Conservation (phyloP, 2,329 filamentous ascomycete species). For the Fusarium xyrophilum region DNA sequence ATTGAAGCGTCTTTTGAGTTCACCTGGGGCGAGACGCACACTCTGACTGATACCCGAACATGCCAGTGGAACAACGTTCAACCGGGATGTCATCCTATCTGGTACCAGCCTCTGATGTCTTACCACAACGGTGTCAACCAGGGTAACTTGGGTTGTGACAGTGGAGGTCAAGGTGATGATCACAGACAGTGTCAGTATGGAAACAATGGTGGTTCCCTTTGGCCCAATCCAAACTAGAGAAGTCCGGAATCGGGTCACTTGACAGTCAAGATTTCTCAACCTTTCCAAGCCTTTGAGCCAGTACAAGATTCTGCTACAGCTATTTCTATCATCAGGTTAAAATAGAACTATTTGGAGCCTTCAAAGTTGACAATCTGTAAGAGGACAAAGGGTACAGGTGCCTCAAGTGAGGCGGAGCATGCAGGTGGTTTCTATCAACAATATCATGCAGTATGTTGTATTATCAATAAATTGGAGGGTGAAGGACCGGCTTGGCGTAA, state of each 20-base stretch:
- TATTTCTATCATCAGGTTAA: too few relatives aligned
- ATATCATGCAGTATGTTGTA: accelerated
- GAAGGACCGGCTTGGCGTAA: not conserved
- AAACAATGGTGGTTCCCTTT: not conserved
- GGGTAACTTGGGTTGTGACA: not conserved
- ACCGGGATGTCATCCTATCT: not conserved
- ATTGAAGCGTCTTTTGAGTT: not conserved
- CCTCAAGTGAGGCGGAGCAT: not conserved
- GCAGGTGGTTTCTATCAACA: not conserved
- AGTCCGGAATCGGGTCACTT: not conserved
- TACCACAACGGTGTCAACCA: not conserved
- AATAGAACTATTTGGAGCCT: accelerated
- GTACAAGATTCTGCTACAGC: accelerated
- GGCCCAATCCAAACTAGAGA: not conserved
- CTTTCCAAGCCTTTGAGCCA: accelerated
- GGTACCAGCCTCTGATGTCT: not conserved
- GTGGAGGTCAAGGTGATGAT: not conserved
- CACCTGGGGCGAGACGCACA: not conserved
- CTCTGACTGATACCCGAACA: not conserved
- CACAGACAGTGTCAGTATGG: not conserved
- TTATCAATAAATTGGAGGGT: not conserved
- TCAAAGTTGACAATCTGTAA: accelerated
- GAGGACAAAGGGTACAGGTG: accelerated
- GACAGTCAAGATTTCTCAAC: not conserved
- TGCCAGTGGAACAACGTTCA: not conserved